Evolutionary conservation across 169 alveolate species (phyloP), one percentile per base, ranked within the genome.

Genomic region (Plasmodium inui): DNA sequence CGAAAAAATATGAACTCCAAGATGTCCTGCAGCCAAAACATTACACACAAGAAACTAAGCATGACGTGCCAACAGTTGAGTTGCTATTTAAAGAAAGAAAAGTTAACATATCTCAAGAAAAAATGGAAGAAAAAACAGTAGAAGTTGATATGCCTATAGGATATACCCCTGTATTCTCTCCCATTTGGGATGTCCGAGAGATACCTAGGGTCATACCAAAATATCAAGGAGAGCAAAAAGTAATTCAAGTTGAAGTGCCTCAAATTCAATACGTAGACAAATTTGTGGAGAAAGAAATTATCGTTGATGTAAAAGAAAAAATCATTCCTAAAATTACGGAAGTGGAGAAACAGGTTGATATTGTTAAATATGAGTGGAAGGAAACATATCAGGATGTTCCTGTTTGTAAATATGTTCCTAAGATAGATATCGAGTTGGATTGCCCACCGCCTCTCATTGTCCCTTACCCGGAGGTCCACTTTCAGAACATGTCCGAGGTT

Each of bases 371-470:
- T 92, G 95, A 96, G 72, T 97, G 98, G 98, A 97, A 97, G 93
- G 97, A 97, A 90, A 92, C 95, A 90, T 95, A 96, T 74, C 97
- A 97, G 80, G 98, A 97, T 84, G 97, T 97, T 37, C 98, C 98
- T 53, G 98, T 97, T 34, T 96, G 96, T 84, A 97, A 97, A 92
- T 97, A 97, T 84, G 97, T 97, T 8, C 98, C 98, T 26, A 97
- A 97, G 85, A 96, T 97, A 80, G 98, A 97, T 82, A 98, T 97
- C 26, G 98, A 97, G 80, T 96, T 97, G 44, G 98, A 96, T 80
- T 97, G 98, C 85, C 98, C 98, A 30, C 97, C 98, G 22, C 98
- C 98, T 19, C 94, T 97, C 70, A 97, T 97, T 46, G 97, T 97
- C 5, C 98, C 98, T 12, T 97, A 97, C 93, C 96, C 97, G 1